A percentile compares a stretch with the other conserved stretches of the same genome.
These are phyloP conservation scores for Alnus glutinosa DNA, from an alignment of 306 rosid species.

Conservation along the genomic window DNA sequence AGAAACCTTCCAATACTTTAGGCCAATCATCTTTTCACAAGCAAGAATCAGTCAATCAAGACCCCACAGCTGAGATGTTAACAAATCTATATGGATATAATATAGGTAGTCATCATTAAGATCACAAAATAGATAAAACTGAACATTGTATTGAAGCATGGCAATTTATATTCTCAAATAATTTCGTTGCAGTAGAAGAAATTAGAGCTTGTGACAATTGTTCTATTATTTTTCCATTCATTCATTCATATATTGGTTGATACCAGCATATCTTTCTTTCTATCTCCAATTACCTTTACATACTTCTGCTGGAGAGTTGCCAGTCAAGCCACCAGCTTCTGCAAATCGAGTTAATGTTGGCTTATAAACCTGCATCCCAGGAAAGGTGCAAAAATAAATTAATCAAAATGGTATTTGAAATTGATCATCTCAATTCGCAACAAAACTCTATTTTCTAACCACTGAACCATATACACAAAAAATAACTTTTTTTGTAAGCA, in stretches of 20 bases:
- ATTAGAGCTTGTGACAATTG: not conserved
- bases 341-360: conserved; percentile 72
- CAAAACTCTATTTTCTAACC: conserved; percentile 7
- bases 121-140: not conserved
- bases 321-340: conserved; percentile 75
- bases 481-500: not conserved
- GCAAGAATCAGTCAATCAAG: not conserved
- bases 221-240: not conserved
- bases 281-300: conserved; percentile 61
- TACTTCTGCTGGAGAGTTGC: conserved; percentile 87
- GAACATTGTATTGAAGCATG: not conserved
- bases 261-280: conserved; percentile 4
- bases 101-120: not conserved
- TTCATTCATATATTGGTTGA: conserved; percentile 11
- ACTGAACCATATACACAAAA: not conserved
- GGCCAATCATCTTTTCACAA: not conserved
- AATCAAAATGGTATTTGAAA: conserved; percentile 18
- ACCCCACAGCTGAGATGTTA: not conserved
- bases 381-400: conserved; percentile 12
- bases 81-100: not conserved
- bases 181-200: not conserved
- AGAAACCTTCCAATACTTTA: not conserved
- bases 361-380: conserved; percentile 63
- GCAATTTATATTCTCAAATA: conserved; percentile 1
- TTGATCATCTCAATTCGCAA: conserved; percentile 17